Evolutionary conservation across 192 early-diverging fungal genomes (phyloP), one percentile per base, ranked within the genome.

Genomic region (Geranomyces michiganensis): DNA sequence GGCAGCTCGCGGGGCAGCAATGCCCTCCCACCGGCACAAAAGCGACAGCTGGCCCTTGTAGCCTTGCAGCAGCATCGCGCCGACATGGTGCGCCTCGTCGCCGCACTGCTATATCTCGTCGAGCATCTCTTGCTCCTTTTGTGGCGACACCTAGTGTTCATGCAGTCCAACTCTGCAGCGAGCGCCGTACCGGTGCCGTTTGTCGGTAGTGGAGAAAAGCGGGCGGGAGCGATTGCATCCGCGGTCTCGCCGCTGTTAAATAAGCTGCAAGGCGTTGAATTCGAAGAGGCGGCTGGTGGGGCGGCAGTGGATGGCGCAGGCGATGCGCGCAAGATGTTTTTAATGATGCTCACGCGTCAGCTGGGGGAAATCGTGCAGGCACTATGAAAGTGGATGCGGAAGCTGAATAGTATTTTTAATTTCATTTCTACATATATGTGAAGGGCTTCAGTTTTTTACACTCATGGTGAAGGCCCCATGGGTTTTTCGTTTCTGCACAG

Each of bases 81-180:
- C 9, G 59, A 46, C n/a, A 22, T 6, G 26, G 17, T 70, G 31
- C n/a, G n/a, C 27, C n/a, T 27, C 41, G 45, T 70, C 31, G n/a
- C 33, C 0, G 21, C 33, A 14, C 43, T 61, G 10, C 32, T 70
- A 60, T 70, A 61, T 43, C 32, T 75, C 19, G 48, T 72, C 31
- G 74, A 75, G 26, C 74, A 75, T 24, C 67, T 86, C 0, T 72
- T 91, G 36, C 82, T 90, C 41, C 76, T 92, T 72, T 67, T 91
- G 62, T 92, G 91, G 91, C 82, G 89, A 4, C 91, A 92, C 68
- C 73, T 92, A 13, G 56, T 64, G 32, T 17, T 14, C 7, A 24
- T 60, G 27, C 27, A 26, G 17, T 7, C 7, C 22, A 29, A 17
- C 27, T 26, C 22, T 17, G 58, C 19, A 26, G 17, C 27, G 27